phyloP scores from a whole-genome alignment of 805 yeast species.

The Cyberlindnera mississippiensis region DNA sequence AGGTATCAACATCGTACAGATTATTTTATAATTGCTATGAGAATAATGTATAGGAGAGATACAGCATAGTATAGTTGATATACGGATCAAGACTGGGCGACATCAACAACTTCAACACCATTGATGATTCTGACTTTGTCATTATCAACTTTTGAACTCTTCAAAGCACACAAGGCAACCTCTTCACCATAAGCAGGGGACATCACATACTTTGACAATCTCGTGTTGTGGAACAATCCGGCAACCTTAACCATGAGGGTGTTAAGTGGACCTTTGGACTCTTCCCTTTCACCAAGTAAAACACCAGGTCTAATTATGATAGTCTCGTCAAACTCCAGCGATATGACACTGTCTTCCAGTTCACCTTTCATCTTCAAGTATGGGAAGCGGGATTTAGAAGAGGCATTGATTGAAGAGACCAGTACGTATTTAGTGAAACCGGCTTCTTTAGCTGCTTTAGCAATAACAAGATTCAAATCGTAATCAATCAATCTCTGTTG shows the following conservation, averaged over 20 bases:
- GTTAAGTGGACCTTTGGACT: constrained; percentile 36
- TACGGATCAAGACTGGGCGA: neutral
- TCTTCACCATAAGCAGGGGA: constrained; percentile 61
- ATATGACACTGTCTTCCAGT: constrained; percentile 62
- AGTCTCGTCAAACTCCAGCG: constrained; percentile 62
- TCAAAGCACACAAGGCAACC: constrained; percentile 54
- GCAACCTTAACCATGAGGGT: constrained; percentile 29
- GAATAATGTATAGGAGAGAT: no score
- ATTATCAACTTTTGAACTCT: constrained; percentile 25
- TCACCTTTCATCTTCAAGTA: constrained; percentile 72
- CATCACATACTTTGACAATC: constrained; percentile 29
- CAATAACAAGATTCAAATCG: constrained; percentile 64
- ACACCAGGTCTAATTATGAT: constrained; percentile 77
- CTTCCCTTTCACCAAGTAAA: constrained; percentile 59
- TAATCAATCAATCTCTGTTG: constrained; percentile 70
- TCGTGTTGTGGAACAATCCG: constrained; percentile 30
- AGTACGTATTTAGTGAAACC: constrained; percentile 68
- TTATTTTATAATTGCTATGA: no score
- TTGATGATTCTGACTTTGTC: constrained; percentile 21
- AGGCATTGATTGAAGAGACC: constrained; percentile 66
- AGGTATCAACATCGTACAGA: no score
- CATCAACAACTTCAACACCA: neutral
- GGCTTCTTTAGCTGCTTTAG: constrained; percentile 66
- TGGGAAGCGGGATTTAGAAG: constrained; percentile 48
- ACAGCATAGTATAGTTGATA: no score